Evolutionary conservation across 306 rosid species (phyloP).

Genomic region (Hippophae gyantsensis): DNA sequence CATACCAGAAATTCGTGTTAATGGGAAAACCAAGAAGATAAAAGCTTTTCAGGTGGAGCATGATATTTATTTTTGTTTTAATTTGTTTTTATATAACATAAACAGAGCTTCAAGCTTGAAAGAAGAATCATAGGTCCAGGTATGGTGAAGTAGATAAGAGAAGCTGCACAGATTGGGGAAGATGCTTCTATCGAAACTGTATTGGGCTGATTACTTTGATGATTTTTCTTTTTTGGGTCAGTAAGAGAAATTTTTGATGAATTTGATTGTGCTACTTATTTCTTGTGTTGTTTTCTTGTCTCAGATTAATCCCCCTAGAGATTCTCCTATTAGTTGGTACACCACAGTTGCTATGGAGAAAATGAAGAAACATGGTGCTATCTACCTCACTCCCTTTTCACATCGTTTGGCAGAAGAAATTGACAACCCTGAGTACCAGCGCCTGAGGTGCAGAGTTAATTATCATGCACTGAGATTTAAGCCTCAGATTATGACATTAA

Average conservation of each 20-base stretch:
- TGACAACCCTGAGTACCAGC: constrained; percentile 82
- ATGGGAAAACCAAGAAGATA: constrained; percentile 76
- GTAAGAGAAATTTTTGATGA: constrained; percentile 8
- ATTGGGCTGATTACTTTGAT: too few species aligned
- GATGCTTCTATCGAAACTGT: too few species aligned
- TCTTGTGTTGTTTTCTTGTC: constrained; percentile 8
- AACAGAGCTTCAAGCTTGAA: too few species aligned
- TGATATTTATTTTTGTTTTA: constrained; percentile 12
- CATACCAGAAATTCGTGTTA: constrained; percentile 69
- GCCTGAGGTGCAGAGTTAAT: constrained; percentile 92
- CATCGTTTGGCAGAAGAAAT: constrained; percentile 98
- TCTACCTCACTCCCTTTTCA: constrained; percentile 93
- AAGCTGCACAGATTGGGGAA: too few species aligned
- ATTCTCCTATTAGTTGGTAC: constrained; percentile 88
- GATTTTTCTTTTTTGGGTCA: too few species aligned
- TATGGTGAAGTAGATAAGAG: too few species aligned
- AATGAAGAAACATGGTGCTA: constrained; percentile 89
- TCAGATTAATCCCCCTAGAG: constrained; percentile 89
- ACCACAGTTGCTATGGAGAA: constrained; percentile 62
- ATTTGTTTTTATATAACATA: not conserved
- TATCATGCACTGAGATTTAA: constrained; percentile 94
- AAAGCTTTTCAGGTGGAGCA: constrained; percentile 72
- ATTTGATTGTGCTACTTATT: constrained; percentile 12
- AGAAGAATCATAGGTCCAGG: too few species aligned
- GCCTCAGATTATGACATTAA: constrained; percentile 75